phyloP scores from a whole-genome alignment of 1,139 yeast genomes.

The Lodderomyces orthopsilosis region DNA sequence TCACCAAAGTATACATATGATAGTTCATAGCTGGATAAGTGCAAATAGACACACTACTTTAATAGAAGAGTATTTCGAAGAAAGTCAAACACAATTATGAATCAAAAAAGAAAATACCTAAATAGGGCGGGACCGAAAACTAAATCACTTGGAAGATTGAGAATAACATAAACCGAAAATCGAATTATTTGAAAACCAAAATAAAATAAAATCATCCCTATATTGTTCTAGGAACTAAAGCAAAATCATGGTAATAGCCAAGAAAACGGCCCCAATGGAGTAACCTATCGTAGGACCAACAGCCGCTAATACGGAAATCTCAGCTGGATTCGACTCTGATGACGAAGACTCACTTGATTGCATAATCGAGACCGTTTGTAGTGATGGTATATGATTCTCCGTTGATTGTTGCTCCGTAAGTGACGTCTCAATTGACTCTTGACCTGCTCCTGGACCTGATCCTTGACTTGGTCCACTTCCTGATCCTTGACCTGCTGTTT shows the following conservation, averaged over 20 bases:
- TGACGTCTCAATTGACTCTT: not conserved
- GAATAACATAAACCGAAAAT: too few relatives aligned
- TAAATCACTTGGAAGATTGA: too few relatives aligned
- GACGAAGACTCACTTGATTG: not conserved
- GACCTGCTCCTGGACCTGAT: not conserved
- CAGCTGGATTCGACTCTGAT: not conserved
- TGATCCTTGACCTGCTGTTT: not conserved
- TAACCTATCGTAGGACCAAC: not conserved
- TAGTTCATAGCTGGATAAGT: too few relatives aligned
- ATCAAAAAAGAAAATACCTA: too few relatives aligned
- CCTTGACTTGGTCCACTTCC: conserved; percentile 4
- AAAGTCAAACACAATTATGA: too few relatives aligned
- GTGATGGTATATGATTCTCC: not conserved
- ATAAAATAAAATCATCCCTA: too few relatives aligned
- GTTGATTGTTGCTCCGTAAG: not conserved
- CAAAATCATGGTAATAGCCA: not conserved
- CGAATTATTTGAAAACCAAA: too few relatives aligned
- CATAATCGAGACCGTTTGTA: not conserved
- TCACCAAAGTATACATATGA: too few relatives aligned
- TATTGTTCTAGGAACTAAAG: not conserved
- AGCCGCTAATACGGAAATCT: not conserved
- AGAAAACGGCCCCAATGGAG: not conserved
- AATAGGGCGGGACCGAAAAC: too few relatives aligned
- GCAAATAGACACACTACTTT: too few relatives aligned
- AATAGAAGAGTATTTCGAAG: too few relatives aligned